phyloP scores from a whole-genome alignment of 495 filamentous ascomycete genomes.

The Cercophora sp. region DNA sequence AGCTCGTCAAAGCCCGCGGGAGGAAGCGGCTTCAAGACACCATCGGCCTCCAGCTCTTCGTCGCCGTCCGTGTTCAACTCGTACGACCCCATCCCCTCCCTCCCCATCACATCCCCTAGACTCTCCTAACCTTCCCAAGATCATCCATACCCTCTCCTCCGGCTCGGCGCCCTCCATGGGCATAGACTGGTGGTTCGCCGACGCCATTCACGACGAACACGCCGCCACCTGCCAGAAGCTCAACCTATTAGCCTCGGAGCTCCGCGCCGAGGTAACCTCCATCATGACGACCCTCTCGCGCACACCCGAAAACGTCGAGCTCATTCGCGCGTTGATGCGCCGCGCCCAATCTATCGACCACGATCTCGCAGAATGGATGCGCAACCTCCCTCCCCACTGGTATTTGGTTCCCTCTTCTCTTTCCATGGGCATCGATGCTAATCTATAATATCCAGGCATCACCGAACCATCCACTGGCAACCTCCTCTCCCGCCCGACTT shows the following conservation, averaged over 20 bases:
- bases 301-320: slow-evolving; percentile 34
- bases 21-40: slow-evolving; percentile 46
- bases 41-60: slow-evolving; percentile 46
- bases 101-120: slow-evolving; percentile 4
- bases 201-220: slow-evolving; percentile 36
- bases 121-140: slow-evolving; percentile 13
- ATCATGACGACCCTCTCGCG: slow-evolving; percentile 31
- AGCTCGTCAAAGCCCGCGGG: slow-evolving; percentile 51
- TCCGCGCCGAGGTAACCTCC: slow-evolving; percentile 42
- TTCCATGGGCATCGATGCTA: too few relatives aligned
- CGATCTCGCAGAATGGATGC: slow-evolving; percentile 42
- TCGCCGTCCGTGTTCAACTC: slow-evolving; percentile 50
- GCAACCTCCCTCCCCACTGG: slow-evolving; percentile 37
- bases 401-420: too few relatives aligned
- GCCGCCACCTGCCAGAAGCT: slow-evolving; percentile 40
- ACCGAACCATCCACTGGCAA: slow-evolving; percentile 44
- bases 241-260: slow-evolving; percentile 42
- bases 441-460: too few relatives aligned
- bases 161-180: slow-evolving; percentile 45
- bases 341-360: slow-evolving; percentile 40
- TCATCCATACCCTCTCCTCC: slow-evolving; percentile 44
- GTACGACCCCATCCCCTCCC: slow-evolving; percentile 26
- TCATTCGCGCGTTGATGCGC: slow-evolving; percentile 39
- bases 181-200: slow-evolving; percentile 49
- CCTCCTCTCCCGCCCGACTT: slow-evolving; percentile 30